These are phyloP conservation scores for Sclerotinia spermophila DNA, from an alignment of 2,329 filamentous ascomycete genomes.

Conservation along the genomic window DNA sequence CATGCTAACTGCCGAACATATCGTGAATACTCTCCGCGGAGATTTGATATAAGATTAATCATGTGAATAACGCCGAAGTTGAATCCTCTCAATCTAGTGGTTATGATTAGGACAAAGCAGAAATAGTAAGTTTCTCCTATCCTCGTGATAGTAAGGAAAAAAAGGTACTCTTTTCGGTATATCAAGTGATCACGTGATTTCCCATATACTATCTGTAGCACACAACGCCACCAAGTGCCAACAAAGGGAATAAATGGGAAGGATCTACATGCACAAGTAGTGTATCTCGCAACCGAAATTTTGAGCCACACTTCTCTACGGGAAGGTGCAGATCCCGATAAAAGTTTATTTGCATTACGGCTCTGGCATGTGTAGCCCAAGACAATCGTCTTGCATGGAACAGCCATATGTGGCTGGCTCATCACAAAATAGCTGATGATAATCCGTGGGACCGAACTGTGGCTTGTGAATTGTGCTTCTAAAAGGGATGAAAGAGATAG, in stretches of 20 bases:
- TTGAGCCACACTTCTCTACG: background rate
- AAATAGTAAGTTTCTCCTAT: no score
- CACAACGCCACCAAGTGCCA: background rate
- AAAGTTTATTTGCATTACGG: no score
- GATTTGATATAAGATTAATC: background rate
- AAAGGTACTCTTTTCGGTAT: background rate
- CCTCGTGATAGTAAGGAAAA: background rate
- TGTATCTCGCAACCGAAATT: background rate
- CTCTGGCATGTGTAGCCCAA: background rate
- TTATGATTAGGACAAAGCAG: background rate
- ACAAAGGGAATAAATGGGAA: background rate
- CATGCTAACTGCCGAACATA: background rate
- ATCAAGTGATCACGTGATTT: background rate
- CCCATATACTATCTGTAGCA: no score
- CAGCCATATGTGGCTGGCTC: slow-evolving; percentile 8
- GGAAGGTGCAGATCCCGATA: background rate
- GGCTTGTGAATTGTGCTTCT: background rate
- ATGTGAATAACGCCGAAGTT: background rate
- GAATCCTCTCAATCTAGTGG: slow-evolving; percentile 8
- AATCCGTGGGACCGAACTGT: background rate
- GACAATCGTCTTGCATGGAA: background rate
- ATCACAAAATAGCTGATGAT: background rate
- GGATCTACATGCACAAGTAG: background rate
- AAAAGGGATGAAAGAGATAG: background rate
- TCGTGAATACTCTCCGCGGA: background rate